Percentiles rank a stretch among this genome's conserved stretches.
phyloP scores from a whole-genome alignment of 2,329 filamentous ascomycete species.

The Penicillium sp. region DNA sequence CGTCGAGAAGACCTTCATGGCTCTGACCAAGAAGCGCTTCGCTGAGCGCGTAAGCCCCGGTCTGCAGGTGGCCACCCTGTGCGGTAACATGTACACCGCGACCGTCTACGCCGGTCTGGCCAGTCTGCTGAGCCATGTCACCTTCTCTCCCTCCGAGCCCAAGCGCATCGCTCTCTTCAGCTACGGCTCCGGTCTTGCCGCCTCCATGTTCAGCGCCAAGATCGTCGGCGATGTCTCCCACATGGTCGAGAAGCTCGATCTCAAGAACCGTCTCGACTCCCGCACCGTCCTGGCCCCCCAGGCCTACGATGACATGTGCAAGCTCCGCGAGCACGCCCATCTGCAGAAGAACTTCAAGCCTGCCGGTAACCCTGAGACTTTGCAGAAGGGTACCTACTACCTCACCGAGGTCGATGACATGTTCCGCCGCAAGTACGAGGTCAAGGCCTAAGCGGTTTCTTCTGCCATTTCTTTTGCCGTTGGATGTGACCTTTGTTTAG shows the following conservation, averaged over 20 bases:
- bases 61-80: slow-evolving; percentile 72
- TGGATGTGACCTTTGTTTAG: slow-evolving; percentile 28
- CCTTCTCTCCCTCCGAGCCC: slow-evolving; percentile 59
- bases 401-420: slow-evolving; percentile 75
- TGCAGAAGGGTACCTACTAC: slow-evolving; percentile 68
- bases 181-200: slow-evolving; percentile 72
- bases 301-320: slow-evolving; percentile 74
- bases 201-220: slow-evolving; percentile 63
- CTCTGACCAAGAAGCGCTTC: slow-evolving; percentile 76
- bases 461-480: slow-evolving; percentile 22
- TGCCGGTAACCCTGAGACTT: slow-evolving; percentile 61
- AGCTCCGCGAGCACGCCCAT: slow-evolving; percentile 75
- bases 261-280: slow-evolving; percentile 62
- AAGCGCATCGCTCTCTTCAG: slow-evolving; percentile 73
- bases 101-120: slow-evolving; percentile 56
- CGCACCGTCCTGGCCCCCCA: slow-evolving; percentile 63
- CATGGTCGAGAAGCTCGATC: slow-evolving; percentile 63
- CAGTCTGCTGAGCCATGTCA: slow-evolving; percentile 59
- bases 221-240: slow-evolving; percentile 64
- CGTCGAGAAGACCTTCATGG: slow-evolving; percentile 84
- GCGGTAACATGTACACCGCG: slow-evolving; percentile 61
- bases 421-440: slow-evolving; percentile 72
- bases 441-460: slow-evolving; percentile 59
- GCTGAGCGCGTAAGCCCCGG: slow-evolving; percentile 68
- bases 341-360: slow-evolving; percentile 74